Percentiles rank a stretch among this genome's conserved stretches.
phyloP scores from a whole-genome alignment of 2,329 filamentous ascomycete genomes.

The Grosmannia huntii region DNA sequence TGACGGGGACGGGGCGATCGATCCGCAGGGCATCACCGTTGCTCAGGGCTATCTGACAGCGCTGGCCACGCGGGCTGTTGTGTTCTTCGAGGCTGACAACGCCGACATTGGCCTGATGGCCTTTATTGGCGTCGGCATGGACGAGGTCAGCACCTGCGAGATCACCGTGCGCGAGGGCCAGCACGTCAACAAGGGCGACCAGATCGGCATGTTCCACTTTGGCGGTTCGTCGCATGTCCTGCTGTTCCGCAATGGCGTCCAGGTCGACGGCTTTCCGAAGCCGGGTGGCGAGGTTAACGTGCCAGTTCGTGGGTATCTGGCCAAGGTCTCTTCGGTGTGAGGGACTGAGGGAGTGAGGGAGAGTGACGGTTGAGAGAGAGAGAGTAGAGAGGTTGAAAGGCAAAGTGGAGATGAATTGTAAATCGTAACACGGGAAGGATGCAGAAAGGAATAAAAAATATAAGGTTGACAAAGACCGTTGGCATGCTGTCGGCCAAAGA shows the following conservation, averaged over 20 bases:
- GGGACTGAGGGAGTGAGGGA: too few relatives aligned
- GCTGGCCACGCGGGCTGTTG: constrained; percentile 55
- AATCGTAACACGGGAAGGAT: too few relatives aligned
- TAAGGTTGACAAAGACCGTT: too few relatives aligned
- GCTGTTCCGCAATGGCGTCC: constrained; percentile 47
- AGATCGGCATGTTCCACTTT: constrained; percentile 70
- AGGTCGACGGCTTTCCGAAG: constrained; percentile 26
- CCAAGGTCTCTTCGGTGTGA: constrained; percentile 11
- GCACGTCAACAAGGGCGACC: constrained; percentile 53
- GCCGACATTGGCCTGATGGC: constrained; percentile 54
- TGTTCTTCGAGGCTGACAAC: constrained; percentile 60
- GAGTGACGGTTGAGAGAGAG: too few relatives aligned
- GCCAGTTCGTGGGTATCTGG: constrained; percentile 19
- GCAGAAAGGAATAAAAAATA: too few relatives aligned
- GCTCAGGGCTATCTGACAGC: constrained; percentile 55
- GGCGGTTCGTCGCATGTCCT: constrained; percentile 61
- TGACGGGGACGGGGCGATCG: constrained; percentile 22
- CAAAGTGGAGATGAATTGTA: too few relatives aligned
- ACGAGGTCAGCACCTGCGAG: constrained; percentile 62
- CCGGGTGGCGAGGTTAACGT: constrained; percentile 18
- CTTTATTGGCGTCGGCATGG: constrained; percentile 63
- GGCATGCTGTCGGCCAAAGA: too few relatives aligned
- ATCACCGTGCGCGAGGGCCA: constrained; percentile 56
- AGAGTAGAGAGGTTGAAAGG: too few relatives aligned
- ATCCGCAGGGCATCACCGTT: constrained; percentile 28